Percentiles rank a stretch among this genome's conserved stretches.
These are phyloP conservation scores for Teratosphaeria viscida DNA, from an alignment of 2,329 filamentous ascomycete genomes.

Conservation along the genomic window DNA sequence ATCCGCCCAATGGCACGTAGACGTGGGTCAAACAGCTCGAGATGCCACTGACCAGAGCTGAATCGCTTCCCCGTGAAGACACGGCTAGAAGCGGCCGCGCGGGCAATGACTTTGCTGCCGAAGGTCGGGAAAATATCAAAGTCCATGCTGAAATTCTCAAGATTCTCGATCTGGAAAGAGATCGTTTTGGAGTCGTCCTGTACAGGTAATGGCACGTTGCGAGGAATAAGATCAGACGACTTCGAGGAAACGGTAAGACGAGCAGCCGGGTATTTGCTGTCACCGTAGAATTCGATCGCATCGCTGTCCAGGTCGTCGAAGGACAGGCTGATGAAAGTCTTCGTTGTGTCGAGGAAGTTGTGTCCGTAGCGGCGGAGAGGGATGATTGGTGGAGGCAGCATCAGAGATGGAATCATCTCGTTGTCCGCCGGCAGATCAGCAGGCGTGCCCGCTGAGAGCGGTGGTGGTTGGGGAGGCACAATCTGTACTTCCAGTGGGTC, in stretches of 20 bases:
- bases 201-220: constrained; percentile 89
- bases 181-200: constrained; percentile 91
- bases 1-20: constrained; percentile 87
- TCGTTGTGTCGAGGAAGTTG: constrained; percentile 88
- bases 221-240: constrained; percentile 86
- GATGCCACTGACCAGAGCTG: constrained; percentile 70
- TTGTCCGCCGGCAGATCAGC: constrained; percentile 40
- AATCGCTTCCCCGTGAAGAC: constrained; percentile 68
- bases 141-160: constrained; percentile 87
- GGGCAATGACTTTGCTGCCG: constrained; percentile 92
- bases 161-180: constrained; percentile 89
- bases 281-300: constrained; percentile 90
- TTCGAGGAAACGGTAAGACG: constrained; percentile 95
- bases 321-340: constrained; percentile 86
- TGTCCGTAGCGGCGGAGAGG: constrained; percentile 89
- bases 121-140: constrained; percentile 98
- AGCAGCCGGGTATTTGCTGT: constrained; percentile 90
- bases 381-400: constrained; percentile 90
- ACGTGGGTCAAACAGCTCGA: constrained; percentile 87
- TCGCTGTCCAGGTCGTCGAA: constrained; percentile 67
- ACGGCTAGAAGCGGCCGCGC: constrained; percentile 81
- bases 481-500: constrained; percentile 22
- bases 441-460: constrained; percentile 40
- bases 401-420: constrained; percentile 84
- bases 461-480: constrained; percentile 33